These are phyloP conservation scores for Pneumocystis carinii DNA, from an alignment of 1,139 yeast species.

Conservation along the genomic window DNA sequence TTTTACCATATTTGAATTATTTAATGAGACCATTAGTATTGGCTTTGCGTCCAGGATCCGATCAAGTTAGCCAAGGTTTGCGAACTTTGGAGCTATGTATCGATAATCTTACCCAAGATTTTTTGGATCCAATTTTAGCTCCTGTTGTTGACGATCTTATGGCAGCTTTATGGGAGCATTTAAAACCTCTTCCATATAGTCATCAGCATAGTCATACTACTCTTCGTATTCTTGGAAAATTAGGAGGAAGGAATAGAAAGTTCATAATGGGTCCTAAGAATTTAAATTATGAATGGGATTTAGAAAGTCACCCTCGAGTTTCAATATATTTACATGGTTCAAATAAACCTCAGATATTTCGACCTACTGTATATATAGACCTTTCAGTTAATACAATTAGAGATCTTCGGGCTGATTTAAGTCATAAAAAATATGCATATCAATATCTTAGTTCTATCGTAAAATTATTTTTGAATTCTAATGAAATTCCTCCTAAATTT, in stretches of 20 bases:
- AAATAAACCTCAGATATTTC: slow-evolving; percentile 6
- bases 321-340: slow-evolving; percentile 30
- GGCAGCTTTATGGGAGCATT: slow-evolving; percentile 82
- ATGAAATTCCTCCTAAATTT: slow-evolving; percentile 46
- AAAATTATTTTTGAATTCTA: slow-evolving; percentile 53
- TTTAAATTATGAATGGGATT: slow-evolving; percentile 50
- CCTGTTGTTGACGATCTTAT: slow-evolving; percentile 89
- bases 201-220: slow-evolving; percentile 94
- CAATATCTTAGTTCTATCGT: slow-evolving; percentile 52
- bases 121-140: slow-evolving; percentile 90
- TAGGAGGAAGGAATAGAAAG: slow-evolving; percentile 89
- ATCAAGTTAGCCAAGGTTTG: slow-evolving; percentile 82
- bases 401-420: slow-evolving; percentile 48
- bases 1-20: slow-evolving; percentile 81
- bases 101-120: slow-evolving; percentile 88
- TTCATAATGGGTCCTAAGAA: slow-evolving; percentile 62
- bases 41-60: slow-evolving; percentile 83
- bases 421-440: slow-evolving; percentile 65
- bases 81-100: slow-evolving; percentile 92
- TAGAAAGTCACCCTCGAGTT: slow-evolving; percentile 38
- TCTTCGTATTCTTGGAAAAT: slow-evolving; percentile 76
- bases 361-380: slow-evolving; percentile 5
- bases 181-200: slow-evolving; percentile 78
- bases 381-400: slow-evolving; percentile 30
- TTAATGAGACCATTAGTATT: slow-evolving; percentile 80